A percentile compares a stretch with the other conserved stretches of the same genome.
Conservation (phyloP, 805 yeast genomes). For the Myxozyma neglecta region DNA sequence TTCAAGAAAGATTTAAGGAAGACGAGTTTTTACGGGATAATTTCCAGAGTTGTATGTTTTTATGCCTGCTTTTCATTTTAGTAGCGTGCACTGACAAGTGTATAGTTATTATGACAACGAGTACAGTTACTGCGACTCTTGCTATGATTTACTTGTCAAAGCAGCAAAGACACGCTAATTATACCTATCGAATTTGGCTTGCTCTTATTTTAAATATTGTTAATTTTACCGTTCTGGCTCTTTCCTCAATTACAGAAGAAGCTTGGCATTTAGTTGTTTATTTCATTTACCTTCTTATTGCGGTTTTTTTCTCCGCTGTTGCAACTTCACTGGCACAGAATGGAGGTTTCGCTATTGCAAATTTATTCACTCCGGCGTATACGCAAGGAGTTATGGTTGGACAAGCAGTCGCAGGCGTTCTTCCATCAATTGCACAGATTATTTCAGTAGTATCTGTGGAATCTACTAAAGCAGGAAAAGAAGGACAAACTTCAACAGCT, state of each 20-base stretch:
- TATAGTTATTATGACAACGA: slow-evolving; percentile 28
- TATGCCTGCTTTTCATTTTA: slow-evolving; percentile 11
- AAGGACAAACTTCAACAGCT: slow-evolving; percentile 5
- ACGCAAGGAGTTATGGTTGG: slow-evolving; percentile 95
- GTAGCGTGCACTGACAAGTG: too few relatives aligned
- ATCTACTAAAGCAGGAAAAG: background rate
- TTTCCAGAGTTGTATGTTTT: slow-evolving; percentile 46
- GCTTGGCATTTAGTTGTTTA: slow-evolving; percentile 27
- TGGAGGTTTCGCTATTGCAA: slow-evolving; percentile 85
- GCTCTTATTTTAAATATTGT: slow-evolving; percentile 25
- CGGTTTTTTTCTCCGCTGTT: slow-evolving; percentile 52
- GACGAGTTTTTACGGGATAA: slow-evolving; percentile 44
- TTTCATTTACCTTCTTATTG: slow-evolving; percentile 57
- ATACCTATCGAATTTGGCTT: slow-evolving; percentile 26
- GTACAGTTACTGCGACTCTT: slow-evolving; percentile 41
- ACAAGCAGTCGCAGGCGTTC: slow-evolving; percentile 89
- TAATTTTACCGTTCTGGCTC: slow-evolving; percentile 25
- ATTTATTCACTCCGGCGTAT: slow-evolving; percentile 68
- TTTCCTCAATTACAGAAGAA: slow-evolving; percentile 27
- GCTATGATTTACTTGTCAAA: slow-evolving; percentile 25
- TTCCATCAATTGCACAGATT: slow-evolving; percentile 75
- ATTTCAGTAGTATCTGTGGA: slow-evolving; percentile 48
- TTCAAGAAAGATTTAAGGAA: slow-evolving; percentile 58
- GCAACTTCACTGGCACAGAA: slow-evolving; percentile 86
- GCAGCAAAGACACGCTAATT: slow-evolving; percentile 26